Evolutionary conservation across 352 stramenopile genomes (phyloP).

Genomic region (Elongisporangium prolatum): DNA sequence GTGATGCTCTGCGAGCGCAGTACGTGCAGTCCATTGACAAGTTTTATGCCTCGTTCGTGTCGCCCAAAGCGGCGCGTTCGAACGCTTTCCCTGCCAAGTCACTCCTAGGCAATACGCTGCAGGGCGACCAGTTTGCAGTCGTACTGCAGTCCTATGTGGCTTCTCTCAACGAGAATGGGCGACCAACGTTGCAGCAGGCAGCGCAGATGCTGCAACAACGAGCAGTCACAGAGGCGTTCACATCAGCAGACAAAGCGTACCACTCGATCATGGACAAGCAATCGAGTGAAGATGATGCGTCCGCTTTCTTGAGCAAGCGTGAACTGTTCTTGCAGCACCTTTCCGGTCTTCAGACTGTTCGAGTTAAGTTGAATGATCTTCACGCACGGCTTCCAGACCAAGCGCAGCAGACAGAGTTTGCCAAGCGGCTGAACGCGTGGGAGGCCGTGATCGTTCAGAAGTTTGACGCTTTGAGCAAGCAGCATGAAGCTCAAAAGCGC

Average conservation of each 20-base stretch:
- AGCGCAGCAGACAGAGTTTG: conserved; percentile 23
- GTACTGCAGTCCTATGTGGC: conserved; percentile 40
- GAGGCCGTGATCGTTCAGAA: conserved; percentile 10
- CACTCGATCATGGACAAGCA: conserved; percentile 3
- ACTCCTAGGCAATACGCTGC: conserved; percentile 33
- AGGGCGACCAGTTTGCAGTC: conserved; percentile 28
- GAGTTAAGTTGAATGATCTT: conserved; percentile 21
- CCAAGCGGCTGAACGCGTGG: conserved; percentile 19
- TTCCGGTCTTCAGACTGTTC: conserved; percentile 19
- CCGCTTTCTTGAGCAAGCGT: conserved; percentile 4
- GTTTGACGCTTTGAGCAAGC: conserved; percentile 6
- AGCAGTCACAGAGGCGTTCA: conserved; percentile 27
- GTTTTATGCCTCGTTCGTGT: conserved; percentile 40
- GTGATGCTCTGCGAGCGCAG: conserved; percentile 33
- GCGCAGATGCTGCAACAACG: conserved; percentile 36
- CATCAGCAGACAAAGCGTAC: conserved; percentile 20
- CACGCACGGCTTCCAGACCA: conserved; percentile 16
- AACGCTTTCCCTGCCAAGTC: conserved; percentile 29
- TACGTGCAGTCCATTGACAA: conserved; percentile 56
- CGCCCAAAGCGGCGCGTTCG: conserved; percentile 15
- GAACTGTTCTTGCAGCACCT: conserved; percentile 25
- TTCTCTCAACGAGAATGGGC: conserved; percentile 27
- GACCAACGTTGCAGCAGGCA: conserved; percentile 43
- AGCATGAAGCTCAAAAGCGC: background rate
- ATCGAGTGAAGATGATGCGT: background rate